phyloP scores from a whole-genome alignment of 768 basidiomycete genomes.

The Lactarius pseudohatsudake region DNA sequence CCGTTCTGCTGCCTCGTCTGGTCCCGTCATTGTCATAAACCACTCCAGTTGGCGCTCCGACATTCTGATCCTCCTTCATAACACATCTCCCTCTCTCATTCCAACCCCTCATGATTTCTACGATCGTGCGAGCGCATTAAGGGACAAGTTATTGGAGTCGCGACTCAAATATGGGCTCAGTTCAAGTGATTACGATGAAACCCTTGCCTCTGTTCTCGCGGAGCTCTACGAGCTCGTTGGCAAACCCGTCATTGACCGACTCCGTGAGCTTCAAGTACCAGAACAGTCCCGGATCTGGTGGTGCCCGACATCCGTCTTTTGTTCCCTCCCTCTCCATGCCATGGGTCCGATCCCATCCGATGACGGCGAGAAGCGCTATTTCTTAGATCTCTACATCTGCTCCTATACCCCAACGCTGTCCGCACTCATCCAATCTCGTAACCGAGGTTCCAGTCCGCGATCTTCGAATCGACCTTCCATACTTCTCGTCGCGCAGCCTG shows the following conservation, averaged over 20 bases:
- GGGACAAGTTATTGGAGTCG: not conserved
- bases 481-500: too few relatives aligned
- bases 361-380: not conserved
- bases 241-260: too few relatives aligned
- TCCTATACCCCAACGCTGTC: not conserved
- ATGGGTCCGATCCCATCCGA: conserved; percentile 10
- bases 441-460: too few relatives aligned
- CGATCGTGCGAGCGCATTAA: not conserved
- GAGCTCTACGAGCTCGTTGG: not conserved
- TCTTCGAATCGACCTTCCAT: too few relatives aligned
- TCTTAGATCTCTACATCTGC: conserved; percentile 13
- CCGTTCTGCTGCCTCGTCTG: not conserved
- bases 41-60: not conserved
- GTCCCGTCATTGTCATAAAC: not conserved
- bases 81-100: not conserved
- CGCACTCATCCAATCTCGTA: too few relatives aligned
- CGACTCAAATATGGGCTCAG: not conserved
- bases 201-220: not conserved
- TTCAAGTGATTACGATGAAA: not conserved
- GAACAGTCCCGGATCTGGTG: too few relatives aligned
- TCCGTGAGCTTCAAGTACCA: too few relatives aligned
- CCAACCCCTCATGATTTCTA: not conserved
- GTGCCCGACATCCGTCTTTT: not conserved
- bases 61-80: not conserved
- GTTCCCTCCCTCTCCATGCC: conserved; percentile 24